Percentiles rank a stretch among this genome's conserved stretches.
These are phyloP conservation scores for Ogataea saltuana DNA, from an alignment of 805 yeast species.

Conservation along the genomic window DNA sequence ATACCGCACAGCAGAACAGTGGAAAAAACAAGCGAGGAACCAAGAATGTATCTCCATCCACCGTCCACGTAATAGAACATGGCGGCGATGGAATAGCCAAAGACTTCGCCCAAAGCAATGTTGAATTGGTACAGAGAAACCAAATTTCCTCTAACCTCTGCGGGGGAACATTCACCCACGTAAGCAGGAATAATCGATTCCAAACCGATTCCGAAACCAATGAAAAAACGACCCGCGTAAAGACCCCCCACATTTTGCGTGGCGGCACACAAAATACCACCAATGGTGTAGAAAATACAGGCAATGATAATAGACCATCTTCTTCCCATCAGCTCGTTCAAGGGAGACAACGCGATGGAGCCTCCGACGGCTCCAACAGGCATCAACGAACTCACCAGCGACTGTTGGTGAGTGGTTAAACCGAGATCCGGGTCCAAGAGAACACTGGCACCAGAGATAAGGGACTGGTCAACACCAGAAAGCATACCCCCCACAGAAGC, in stretches of 20 bases:
- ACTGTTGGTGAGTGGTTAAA: slow-evolving; percentile 44
- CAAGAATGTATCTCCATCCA: slow-evolving; percentile 69
- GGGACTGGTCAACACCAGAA: slow-evolving; percentile 68
- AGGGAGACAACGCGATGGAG: slow-evolving; percentile 58
- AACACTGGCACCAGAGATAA: slow-evolving; percentile 62
- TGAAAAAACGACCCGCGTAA: slow-evolving; percentile 58
- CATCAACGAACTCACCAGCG: slow-evolving; percentile 59
- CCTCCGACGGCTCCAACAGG: slow-evolving; percentile 73
- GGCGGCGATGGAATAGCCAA: slow-evolving; percentile 65
- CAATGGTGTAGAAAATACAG: slow-evolving; percentile 60
- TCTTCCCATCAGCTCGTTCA: slow-evolving; percentile 57
- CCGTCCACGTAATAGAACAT: slow-evolving; percentile 55
- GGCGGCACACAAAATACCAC: slow-evolving; percentile 61
- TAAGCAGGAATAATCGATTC: slow-evolving; percentile 69
- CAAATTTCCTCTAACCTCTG: slow-evolving; percentile 56
- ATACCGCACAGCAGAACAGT: slow-evolving; percentile 50
- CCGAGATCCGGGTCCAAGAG: slow-evolving; percentile 47
- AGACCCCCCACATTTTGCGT: slow-evolving; percentile 46
- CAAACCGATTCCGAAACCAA: slow-evolving; percentile 66
- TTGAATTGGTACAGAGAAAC: slow-evolving; percentile 65
- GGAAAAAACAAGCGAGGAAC: slow-evolving; percentile 61
- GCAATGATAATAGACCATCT: slow-evolving; percentile 54
- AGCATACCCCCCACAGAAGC: slow-evolving; percentile 66
- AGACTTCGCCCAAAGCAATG: slow-evolving; percentile 65
- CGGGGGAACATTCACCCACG: slow-evolving; percentile 61